Base-by-base conservation (phyloP, 352 stramenopile species). In the Pythium dissotocum region DNA sequence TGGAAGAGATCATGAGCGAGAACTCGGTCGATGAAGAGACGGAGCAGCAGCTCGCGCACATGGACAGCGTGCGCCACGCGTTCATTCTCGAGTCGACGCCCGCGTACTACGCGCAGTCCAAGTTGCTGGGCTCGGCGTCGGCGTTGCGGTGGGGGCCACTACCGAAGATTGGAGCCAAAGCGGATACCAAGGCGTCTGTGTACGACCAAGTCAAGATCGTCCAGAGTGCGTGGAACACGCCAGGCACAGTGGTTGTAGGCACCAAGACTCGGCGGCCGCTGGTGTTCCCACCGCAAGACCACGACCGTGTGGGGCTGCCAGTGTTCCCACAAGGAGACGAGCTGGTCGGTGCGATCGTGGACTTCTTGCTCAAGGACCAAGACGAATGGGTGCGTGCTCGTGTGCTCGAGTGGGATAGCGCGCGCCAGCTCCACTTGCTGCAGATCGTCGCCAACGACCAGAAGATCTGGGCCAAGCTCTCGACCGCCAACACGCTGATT, bases 1-100 rank as follows among this genome's bases (percentile, higher is more conserved):
- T 93, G 24, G 80, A 93, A 36, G 85, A 95, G 48, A 92, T 93
- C 65, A 89, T 95, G 77, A 90, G 83, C 72, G 80, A 91, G 58
- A 83, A 89, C 51, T 77, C 75, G 30, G 9, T 77, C 40, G 65
- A 73, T 59, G 71, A 82, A 42, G 73, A 78, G 21, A 67, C 78
- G 13, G 82, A 90, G 48, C 18, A 10, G 28, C 36, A 56, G 12
- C 16, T 73, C 7, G 55, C 32, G 1, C 66, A 79, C 60, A 75
- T 63, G 40, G 72, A 87, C 24, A 62, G 70, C 24, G 78, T 90
- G 61, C 75, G 72, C 13, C 89, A 87, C 58, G 75, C 76, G 6
- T 95, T 95, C 62, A 73, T 94, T n/a, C 72, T 93, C n/a, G 75
- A 89, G 60, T 89, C 84, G 26, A 90, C 87, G 16, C 71, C 84